A percentile compares a stretch with the other conserved stretches of the same genome.
phyloP scores from a whole-genome alignment of 352 stramenopile species.

The Plasmopara viticola region DNA sequence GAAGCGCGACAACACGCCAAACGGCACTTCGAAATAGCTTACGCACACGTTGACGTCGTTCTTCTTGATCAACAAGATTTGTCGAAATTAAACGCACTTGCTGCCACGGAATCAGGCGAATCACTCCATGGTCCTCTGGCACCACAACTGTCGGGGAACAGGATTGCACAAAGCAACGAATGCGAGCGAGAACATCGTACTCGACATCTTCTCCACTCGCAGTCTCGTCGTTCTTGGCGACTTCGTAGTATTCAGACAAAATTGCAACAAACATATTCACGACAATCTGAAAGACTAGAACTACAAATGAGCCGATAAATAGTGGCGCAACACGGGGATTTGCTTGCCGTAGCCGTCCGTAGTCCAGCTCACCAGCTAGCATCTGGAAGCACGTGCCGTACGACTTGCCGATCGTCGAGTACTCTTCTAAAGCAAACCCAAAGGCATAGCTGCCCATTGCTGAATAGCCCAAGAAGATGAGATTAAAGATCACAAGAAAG shows the following conservation, averaged over 20 bases:
- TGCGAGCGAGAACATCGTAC: conserved; percentile 79
- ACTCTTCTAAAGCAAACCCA: conserved; percentile 76
- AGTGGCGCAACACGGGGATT: conserved; percentile 73
- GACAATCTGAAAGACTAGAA: conserved; percentile 81
- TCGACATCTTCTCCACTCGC: conserved; percentile 62
- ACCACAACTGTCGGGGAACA: conserved; percentile 74
- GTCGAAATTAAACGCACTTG: conserved; percentile 81
- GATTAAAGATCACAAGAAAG: conserved; percentile 85
- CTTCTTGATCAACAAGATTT: conserved; percentile 83
- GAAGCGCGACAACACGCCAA: conserved; percentile 80
- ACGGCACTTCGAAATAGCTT: conserved; percentile 82
- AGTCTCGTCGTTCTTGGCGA: conserved; percentile 71
- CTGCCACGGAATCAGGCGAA: conserved; percentile 65
- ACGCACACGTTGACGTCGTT: conserved; percentile 66
- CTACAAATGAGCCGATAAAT: conserved; percentile 83
- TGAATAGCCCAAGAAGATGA: conserved; percentile 84
- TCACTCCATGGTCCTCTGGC: conserved; percentile 67
- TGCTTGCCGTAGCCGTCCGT: conserved; percentile 62
- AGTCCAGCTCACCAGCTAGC: conserved; percentile 81
- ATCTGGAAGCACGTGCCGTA: conserved; percentile 85
- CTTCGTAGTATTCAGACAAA: conserved; percentile 84
- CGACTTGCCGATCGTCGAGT: conserved; percentile 75
- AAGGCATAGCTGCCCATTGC: conserved; percentile 83
- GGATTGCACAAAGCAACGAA: conserved; percentile 68
- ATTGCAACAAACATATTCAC: conserved; percentile 90